These are phyloP conservation scores for Kuraishia piskuri DNA, from an alignment of 805 yeast species.

Conservation along the genomic window DNA sequence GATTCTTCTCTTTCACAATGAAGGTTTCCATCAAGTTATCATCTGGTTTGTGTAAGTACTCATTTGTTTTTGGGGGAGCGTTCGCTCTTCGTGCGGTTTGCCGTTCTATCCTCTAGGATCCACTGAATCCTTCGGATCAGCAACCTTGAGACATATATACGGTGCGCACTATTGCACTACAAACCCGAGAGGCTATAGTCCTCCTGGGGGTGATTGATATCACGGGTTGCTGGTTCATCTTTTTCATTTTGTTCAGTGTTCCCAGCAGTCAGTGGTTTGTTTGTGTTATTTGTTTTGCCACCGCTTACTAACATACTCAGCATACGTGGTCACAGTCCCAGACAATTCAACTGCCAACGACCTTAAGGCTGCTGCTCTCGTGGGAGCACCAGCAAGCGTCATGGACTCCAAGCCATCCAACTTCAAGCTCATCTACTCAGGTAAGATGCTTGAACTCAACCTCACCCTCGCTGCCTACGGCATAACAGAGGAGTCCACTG, in stretches of 20 bases:
- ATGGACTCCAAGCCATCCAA: conserved; percentile 4
- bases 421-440: conserved; percentile 23
- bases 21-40: conserved; percentile 40
- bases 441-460: conserved; percentile 22
- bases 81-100: no score
- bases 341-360: conserved; percentile 45
- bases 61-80: no score
- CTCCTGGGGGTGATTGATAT: no score
- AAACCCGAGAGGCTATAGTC: no score
- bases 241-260: no score
- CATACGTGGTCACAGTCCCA: conserved; percentile 38
- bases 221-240: no score
- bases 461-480: conserved; percentile 17
- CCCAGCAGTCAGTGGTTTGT: no score
- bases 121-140: no score
- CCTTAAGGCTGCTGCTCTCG: conserved; percentile 35
- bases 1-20: conserved; percentile 20
- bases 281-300: no score
- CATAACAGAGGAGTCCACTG: conserved; percentile 18
- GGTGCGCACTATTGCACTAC: no score
- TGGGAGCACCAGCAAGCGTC: conserved; percentile 22
- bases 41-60: conserved; percentile 21
- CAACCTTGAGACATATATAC: no score
- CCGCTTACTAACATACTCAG: conserved; percentile 2
- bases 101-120: no score